Evolutionary conservation across 2,329 filamentous ascomycete species (phyloP), one percentile per base, ranked within the genome.

Genomic region (Drechslerella coelobrocha): DNA sequence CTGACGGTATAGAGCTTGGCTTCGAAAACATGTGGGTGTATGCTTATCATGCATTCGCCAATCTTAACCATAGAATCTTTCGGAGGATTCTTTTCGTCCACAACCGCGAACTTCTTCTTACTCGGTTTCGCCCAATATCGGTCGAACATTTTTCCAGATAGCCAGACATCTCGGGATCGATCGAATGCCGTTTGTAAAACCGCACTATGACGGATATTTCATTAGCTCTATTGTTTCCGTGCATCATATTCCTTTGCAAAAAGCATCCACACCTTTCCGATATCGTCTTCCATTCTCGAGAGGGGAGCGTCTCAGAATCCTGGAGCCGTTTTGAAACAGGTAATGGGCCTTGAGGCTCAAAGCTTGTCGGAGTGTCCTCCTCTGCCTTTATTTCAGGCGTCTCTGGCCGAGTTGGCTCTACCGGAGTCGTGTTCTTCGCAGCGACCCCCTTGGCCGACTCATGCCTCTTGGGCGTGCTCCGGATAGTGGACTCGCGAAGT

Each of bases 11-110:
- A 92, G 81, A 92, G 85, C 50, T 85, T 88, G 14, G 89, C 89
- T 74, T 92, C 89, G 74, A 94, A 86, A 45, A 89, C 85, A 77
- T 94, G 89, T 47, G 91, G 91, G 78, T 92, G 90, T 68, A 92
- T 86, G 21, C 86, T 88, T 72, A 95, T 86, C 31, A 87, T 87
- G 72, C 90, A 87, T 74, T 84, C 85, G 74, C 91, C 90, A 21
- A 91, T 84, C 78, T 87, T 89, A 73, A 84, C 82, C 86, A 91
- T 90, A 72, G 84, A 86, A 48, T 91, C 85, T 78, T 89, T 87
- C 72, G 87, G 80, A 1, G 87, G 88, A 75, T 90, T 89, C 55
- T 87, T 85, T 74, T 88, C 87, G 60, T 84, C 83, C 23, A 86
- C 78, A 1, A 85, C 84, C 45, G 87, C 86, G 31, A 73, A 55